Evolutionary conservation across 1,139 yeast species (phyloP).

Genomic region (Waltiozyma sp.): DNA sequence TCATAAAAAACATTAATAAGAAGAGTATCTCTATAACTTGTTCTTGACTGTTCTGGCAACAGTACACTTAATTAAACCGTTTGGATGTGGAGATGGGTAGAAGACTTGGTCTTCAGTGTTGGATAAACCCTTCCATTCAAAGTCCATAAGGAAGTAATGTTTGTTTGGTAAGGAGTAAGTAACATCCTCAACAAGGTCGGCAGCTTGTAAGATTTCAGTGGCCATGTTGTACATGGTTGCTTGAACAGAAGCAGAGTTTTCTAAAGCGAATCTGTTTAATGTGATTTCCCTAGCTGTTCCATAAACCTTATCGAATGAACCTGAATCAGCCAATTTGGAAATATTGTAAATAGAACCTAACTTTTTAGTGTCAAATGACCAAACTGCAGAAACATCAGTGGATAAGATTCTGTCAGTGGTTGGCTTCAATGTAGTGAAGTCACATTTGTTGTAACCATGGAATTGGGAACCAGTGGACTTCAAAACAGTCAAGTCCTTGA

Average conservation of each 20-base stretch:
- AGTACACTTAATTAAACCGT: slow-evolving; percentile 79
- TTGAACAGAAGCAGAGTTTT: slow-evolving; percentile 85
- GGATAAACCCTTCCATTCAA: slow-evolving; percentile 74
- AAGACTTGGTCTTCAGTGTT: slow-evolving; percentile 65
- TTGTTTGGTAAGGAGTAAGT: slow-evolving; percentile 77
- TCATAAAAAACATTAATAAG: not conserved
- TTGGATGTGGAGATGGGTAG: slow-evolving; percentile 88
- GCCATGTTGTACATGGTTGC: slow-evolving; percentile 95
- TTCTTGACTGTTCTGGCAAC: slow-evolving; percentile 56
- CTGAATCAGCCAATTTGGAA: slow-evolving; percentile 37
- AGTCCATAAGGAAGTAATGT: slow-evolving; percentile 73
- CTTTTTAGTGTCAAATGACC: slow-evolving; percentile 52
- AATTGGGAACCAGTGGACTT: slow-evolving; percentile 94
- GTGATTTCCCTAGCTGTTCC: slow-evolving; percentile 55
- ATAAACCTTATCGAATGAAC: slow-evolving; percentile 57
- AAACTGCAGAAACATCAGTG: slow-evolving; percentile 70
- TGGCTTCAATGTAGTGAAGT: slow-evolving; percentile 77
- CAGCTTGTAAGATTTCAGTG: slow-evolving; percentile 49
- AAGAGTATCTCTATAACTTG: slow-evolving; percentile 24
- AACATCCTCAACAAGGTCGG: slow-evolving; percentile 49
- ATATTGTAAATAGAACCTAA: slow-evolving; percentile 42
- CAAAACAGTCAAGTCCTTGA: slow-evolving; percentile 76
- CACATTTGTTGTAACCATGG: slow-evolving; percentile 77
- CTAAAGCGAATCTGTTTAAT: slow-evolving; percentile 67
- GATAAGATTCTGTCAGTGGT: slow-evolving; percentile 77